Conservation (phyloP, 306 rosid genomes). For the Astragalus membranaceus region DNA sequence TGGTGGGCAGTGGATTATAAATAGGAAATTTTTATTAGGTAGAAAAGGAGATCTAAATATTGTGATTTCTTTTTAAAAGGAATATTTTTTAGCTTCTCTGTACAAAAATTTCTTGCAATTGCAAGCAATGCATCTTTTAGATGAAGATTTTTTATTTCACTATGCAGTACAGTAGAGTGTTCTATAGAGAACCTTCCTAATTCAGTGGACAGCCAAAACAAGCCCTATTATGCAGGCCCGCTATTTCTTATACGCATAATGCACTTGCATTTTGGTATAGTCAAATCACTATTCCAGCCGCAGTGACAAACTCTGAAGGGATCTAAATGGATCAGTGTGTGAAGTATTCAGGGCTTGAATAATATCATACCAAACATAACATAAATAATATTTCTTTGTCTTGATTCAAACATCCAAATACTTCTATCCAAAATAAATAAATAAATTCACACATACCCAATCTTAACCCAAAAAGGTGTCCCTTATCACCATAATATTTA, state of each 20-base stretch:
- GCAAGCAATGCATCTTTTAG: background rate
- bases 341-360: background rate
- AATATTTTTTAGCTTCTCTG: background rate
- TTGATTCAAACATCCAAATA: too few relatives aligned
- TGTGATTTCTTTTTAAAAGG: background rate
- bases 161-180: background rate
- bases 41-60: background rate
- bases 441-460: too few relatives aligned
- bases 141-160: background rate
- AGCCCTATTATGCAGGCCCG: background rate
- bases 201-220: background rate
- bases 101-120: background rate
- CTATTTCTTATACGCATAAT: background rate
- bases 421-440: too few relatives aligned
- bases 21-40: background rate
- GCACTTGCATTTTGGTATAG: background rate
- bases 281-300: background rate
- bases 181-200: constrained; percentile 1
- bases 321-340: background rate
- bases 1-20: background rate
- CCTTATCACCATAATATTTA: too few relatives aligned
- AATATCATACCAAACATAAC: background rate
- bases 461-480: too few relatives aligned
- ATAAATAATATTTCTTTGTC: background rate
- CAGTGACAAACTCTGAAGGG: background rate